Conservation (phyloP, 106 monocot species). For the Dendrobium officinale region DNA sequence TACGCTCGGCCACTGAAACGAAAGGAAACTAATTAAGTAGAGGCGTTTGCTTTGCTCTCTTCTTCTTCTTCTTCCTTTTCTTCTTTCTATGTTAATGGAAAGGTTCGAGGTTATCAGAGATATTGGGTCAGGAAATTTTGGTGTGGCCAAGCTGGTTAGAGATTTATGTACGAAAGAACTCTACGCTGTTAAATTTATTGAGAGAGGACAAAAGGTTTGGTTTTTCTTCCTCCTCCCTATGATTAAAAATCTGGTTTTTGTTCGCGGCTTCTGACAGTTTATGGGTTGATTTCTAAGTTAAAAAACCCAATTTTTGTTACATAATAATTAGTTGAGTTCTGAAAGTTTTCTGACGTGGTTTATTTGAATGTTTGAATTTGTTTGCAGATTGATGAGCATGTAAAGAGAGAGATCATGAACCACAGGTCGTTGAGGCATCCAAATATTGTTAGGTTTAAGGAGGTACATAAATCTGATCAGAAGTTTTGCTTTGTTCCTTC, state of each 20-base stretch:
- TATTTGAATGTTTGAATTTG: not conserved
- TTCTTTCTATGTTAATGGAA: slow-evolving; percentile 18
- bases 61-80: not conserved
- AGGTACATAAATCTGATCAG: slow-evolving; percentile 24
- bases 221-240: not conserved
- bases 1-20: not conserved
- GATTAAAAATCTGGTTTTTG: slow-evolving; percentile 6
- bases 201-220: slow-evolving; percentile 31
- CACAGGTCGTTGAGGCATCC: slow-evolving; percentile 56
- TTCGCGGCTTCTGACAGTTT: not conserved
- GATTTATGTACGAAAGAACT: slow-evolving; percentile 25
- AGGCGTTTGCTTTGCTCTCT: not conserved
- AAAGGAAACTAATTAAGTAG: not conserved
- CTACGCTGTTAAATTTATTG: slow-evolving; percentile 40
- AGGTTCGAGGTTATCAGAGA: slow-evolving; percentile 30
- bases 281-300: too few species aligned
- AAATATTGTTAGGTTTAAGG: slow-evolving; percentile 65
- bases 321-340: too few species aligned
- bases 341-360: too few species aligned
- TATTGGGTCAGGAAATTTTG: slow-evolving; percentile 41
- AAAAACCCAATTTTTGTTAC: too few species aligned
- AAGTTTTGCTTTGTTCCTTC: too few species aligned
- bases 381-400: slow-evolving; percentile 74
- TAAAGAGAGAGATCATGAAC: slow-evolving; percentile 73
- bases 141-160: slow-evolving; percentile 36